Percentiles rank a stretch among this genome's conserved stretches.
phyloP scores from a whole-genome alignment of 2,329 filamentous ascomycete species.

The Talaromyces islandicus region DNA sequence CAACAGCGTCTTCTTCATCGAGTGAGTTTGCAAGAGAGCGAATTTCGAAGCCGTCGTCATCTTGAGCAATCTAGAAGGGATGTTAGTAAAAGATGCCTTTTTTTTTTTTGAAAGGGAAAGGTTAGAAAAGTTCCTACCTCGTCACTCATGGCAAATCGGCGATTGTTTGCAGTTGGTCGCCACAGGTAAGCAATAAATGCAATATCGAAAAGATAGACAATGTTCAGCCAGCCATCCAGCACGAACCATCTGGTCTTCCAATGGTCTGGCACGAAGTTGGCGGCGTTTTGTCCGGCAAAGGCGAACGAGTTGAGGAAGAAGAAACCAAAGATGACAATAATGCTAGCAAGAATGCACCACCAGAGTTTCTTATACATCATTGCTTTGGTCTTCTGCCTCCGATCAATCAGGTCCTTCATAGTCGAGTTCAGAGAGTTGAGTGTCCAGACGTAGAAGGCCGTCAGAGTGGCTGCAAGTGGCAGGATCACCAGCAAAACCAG shows the following conservation, averaged over 20 bases:
- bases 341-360: slow-evolving; percentile 92
- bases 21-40: slow-evolving; percentile 76
- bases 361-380: slow-evolving; percentile 97
- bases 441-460: slow-evolving; percentile 98
- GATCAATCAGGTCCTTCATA: slow-evolving; percentile 90
- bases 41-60: slow-evolving; percentile 97
- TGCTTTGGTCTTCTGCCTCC: slow-evolving; percentile 90
- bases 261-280: slow-evolving; percentile 89
- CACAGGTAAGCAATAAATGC: slow-evolving; percentile 91
- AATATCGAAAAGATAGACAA: slow-evolving; percentile 93
- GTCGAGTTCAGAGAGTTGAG: slow-evolving; percentile 90
- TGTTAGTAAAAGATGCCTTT: background rate
- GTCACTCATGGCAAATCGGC: slow-evolving; percentile 97
- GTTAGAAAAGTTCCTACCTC: slow-evolving; percentile 51
- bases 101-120: background rate
- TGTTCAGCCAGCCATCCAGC: slow-evolving; percentile 91
- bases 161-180: slow-evolving; percentile 93
- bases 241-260: slow-evolving; percentile 99
- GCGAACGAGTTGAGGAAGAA: slow-evolving; percentile 98
- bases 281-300: slow-evolving; percentile 77
- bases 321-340: slow-evolving; percentile 93
- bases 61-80: slow-evolving; percentile 69
- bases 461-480: slow-evolving; percentile 83
- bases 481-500: slow-evolving; percentile 90
- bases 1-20: slow-evolving; percentile 55